These are phyloP conservation scores for Psilocybe cyanescens DNA, from an alignment of 768 basidiomycete species.

Conservation along the genomic window DNA sequence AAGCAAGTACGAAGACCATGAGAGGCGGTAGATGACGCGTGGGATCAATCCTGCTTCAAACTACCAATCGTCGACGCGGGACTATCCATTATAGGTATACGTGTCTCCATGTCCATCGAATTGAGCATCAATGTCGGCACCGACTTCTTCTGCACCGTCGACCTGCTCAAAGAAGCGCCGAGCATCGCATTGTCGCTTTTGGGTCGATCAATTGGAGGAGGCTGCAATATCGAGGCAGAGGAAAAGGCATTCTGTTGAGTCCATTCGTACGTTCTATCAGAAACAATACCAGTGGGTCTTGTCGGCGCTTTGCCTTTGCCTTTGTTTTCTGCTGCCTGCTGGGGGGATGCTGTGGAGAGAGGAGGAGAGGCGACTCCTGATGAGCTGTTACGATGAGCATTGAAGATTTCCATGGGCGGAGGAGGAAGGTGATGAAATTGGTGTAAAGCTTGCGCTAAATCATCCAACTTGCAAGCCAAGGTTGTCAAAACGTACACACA, in stretches of 20 bases:
- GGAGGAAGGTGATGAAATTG: constrained; percentile 54
- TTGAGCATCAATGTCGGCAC: constrained; percentile 35
- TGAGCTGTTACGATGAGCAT: constrained; percentile 33
- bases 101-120: constrained; percentile 31
- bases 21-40: background rate
- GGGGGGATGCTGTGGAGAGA: constrained; percentile 7
- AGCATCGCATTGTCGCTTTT: constrained; percentile 15
- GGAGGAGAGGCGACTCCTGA: constrained; percentile 16
- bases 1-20: background rate
- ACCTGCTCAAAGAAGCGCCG: constrained; percentile 7
- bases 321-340: constrained; percentile 9
- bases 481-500: background rate
- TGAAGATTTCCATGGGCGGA: constrained; percentile 45
- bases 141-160: constrained; percentile 20
- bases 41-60: constrained; percentile 23
- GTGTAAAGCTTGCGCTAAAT: constrained; percentile 53
- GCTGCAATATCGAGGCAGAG: constrained; percentile 12
- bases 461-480: constrained; percentile 49
- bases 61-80: constrained; percentile 34
- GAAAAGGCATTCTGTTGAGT: constrained; percentile 8
- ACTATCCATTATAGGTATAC: constrained; percentile 40
- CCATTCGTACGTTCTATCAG: constrained; percentile 13
- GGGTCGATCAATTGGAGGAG: constrained; percentile 12
- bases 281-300: background rate
- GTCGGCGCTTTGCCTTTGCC: background rate